Evolutionary conservation across 176 grass and related monocot species (phyloP), one percentile per base, ranked within the genome.

Genomic region (Aegilops tauschii): DNA sequence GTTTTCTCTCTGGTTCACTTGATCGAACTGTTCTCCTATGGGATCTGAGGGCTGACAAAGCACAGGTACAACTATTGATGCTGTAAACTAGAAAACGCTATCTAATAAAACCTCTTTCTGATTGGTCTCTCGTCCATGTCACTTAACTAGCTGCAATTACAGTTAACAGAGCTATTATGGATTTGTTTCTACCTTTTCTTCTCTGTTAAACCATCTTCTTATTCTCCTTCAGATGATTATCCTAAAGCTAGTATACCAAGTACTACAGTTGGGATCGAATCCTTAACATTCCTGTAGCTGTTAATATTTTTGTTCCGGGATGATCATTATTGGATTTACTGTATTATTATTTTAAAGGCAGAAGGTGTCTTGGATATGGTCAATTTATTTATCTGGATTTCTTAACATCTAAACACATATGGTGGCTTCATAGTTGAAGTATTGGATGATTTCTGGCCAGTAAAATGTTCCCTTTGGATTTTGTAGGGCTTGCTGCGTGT

Each of bases 21-120:
- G 97, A 98, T 91, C 92, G 88, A 67, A 98, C 94, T 58, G 92
- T 92, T 79, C 90, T 96, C 80, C 85, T 93, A 79, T 98, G 97
- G 96, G 93, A 98, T 90, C 85, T 88, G 79, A 93, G 93, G 66
- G 92, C 89, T 63, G 93, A 98, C 40, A 98, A 94, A 83, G 90
- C 96, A 84, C 96, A 98, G 93, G 97, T 98, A 79, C 74, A 49
- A 42, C 14, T 77, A 44, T 72, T 87, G 70, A 81, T 82, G 61
- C 45, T 42, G 6, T 30, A 54, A 50, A 80, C 6, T 75, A 71
- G 50, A 65, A 72, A 36, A 45, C 76, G 1, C 14, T 47, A 25
- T 8, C 14, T 34, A 14, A 79, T 56, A 78, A 82, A 40, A 29
- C 16, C 0, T n/a, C 52, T 72, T 72, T 80, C 56, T 80, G 20